Base-by-base conservation (phyloP, 257 asterid species). In the Schizonepeta tenuifolia region DNA sequence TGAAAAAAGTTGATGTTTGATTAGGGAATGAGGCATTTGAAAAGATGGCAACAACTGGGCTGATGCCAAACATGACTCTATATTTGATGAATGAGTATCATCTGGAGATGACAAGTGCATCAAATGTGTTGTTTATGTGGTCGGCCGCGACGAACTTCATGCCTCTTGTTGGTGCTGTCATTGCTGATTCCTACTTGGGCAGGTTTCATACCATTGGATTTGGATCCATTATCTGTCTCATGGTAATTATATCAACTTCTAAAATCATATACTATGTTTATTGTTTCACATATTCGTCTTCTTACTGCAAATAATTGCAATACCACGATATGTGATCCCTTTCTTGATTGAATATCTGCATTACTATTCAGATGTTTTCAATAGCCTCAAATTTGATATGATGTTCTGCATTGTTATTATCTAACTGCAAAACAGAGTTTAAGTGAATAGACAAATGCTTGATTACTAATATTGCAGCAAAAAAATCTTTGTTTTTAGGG, bases 181-280 rank as follows among this genome's bases (percentile, higher is more conserved):
- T 83, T 28, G 87, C 96, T 0, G 97, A 91, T 78, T 83, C 91
- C 38, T 79, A 64, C 75, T 56, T 89, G 76, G 96, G 96, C 33
- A 83, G 86, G 51, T 91, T 84, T 44, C 66, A 69, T 49, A 86
- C 83, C 14, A 87, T 91, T 73, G 89, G 88, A 26, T 22, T 86
- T 66, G 95, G 96, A 55, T 87, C 90, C 5, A 6, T 84, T 9
- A 58, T 83, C 28, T 87, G 86, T 69, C 83, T 87, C 64, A 13
- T 81, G 89, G 97, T 91, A 31, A 85, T 28, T 4, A 28, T 53
- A 1, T 55, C 20, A 53, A 8, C 47, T 35, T 17, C 2, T 28
- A 28, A n/a, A n/a, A 28, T 28, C 33, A 28, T 26, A n/a, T n/a
- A n/a, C n/a, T 26, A 26, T 26, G 28, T 26, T 26, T 26, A 2